Evolutionary conservation across 352 stramenopile species (phyloP), one percentile per base, ranked within the genome.

Genomic region (Globisporangium orthogonon): DNA sequence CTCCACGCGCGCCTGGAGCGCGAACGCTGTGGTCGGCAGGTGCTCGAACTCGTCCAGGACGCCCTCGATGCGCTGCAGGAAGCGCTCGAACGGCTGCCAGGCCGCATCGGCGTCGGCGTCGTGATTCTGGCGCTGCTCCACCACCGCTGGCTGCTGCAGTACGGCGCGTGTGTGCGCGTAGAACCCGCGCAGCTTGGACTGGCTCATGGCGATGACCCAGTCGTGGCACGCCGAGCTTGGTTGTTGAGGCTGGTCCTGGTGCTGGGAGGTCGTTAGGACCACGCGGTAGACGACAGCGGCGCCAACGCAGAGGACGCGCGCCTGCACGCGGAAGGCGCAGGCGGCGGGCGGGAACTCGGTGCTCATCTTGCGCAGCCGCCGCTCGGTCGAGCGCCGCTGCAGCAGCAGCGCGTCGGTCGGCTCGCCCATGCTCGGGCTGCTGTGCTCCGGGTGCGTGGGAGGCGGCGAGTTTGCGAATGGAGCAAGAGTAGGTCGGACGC

Each of bases 151-250:
- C 53, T 78, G 63, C 50, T 73, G 58, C 54, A 87, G 37, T 37
- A 87, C 76, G 29, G 56, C 62, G 37, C 63, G 58, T 17, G 73
- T 63, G 57, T 83, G 72, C 7, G 61, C 41, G 58, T 71, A 77
- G 62, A 85, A 87, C 5, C 53, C 58, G 62, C 61, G 61, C 57
- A 83, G 74, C 58, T 87, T 87, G 54, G 69, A 65, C 50, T 82
- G 74, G 51, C 73, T 85, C 69, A 87, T 81, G 41, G 75, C 72
- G 31, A 83, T 78, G 52, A 83, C 70, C 74, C 76, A 85, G 17
- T 69, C 66, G 61, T 78, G 70, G 49, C 50, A 73, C 61, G 52
- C 62, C 30, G 70, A 50, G 15, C 62, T n/a, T 14, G 11, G 9
- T 6, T 10, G 41, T 17, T 47, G 15, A 64, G 17, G 51, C 50